phyloP scores from a whole-genome alignment of 2,329 filamentous ascomycete genomes.

The Phaeosphaeriaceae sp. region DNA sequence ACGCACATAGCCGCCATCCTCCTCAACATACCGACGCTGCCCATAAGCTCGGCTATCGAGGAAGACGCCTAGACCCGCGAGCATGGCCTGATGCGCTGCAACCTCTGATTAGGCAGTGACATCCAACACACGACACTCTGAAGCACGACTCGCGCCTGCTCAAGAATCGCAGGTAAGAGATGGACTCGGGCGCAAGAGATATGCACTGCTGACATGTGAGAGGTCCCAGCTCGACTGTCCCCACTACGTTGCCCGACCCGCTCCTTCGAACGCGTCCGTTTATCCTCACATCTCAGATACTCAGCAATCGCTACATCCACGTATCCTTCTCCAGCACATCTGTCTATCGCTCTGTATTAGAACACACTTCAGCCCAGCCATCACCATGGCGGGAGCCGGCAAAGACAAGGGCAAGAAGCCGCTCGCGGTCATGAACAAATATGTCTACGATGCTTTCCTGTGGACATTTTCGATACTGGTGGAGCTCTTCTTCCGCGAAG shows the following conservation, averaged over 20 bases:
- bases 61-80: neutral
- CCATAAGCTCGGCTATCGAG: conserved; percentile 29
- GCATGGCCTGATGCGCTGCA: neutral
- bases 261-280: neutral
- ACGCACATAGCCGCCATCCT: conserved; percentile 17
- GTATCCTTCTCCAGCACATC: conserved; percentile 5
- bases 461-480: conserved; percentile 82
- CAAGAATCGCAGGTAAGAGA: neutral
- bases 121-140: neutral
- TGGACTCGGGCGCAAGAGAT: neutral
- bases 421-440: conserved; percentile 67
- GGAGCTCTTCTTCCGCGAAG: conserved; percentile 97
- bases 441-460: conserved; percentile 79
- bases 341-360: conserved; percentile 10
- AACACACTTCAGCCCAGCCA: conserved; percentile 6
- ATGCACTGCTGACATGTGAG: neutral
- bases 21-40: conserved; percentile 13
- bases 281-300: neutral
- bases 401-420: conserved; percentile 41
- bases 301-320: conserved; percentile 14
- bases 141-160: neutral
- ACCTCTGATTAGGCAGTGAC: neutral
- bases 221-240: neutral
- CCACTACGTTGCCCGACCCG: neutral
- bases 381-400: conserved; percentile 19